Conservation (phyloP, 2,329 filamentous ascomycete genomes). For the Stemphylium beticola region DNA sequence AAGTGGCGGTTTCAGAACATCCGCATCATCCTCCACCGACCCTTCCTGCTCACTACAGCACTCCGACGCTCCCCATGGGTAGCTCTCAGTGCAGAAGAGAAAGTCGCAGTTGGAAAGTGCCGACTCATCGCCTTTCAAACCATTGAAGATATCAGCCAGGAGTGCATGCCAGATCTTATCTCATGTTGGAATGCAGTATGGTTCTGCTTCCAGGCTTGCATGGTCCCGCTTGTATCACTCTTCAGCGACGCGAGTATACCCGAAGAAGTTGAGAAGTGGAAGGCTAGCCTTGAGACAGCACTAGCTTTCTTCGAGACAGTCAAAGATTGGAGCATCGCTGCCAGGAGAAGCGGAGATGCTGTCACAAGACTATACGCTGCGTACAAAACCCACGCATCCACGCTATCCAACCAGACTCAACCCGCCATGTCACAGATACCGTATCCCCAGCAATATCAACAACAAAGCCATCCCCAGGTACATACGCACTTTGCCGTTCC, state of each 20-base stretch:
- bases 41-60: constrained; percentile 70
- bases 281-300: constrained; percentile 49
- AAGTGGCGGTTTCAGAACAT: constrained; percentile 83
- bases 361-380: constrained; percentile 52
- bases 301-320: constrained; percentile 53
- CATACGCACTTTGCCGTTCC: constrained; percentile 22
- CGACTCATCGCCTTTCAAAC: constrained; percentile 72
- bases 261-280: constrained; percentile 52
- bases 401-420: constrained; percentile 16
- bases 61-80: constrained; percentile 60
- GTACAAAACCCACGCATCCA: constrained; percentile 40
- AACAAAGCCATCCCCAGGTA: constrained; percentile 10
- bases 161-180: constrained; percentile 76
- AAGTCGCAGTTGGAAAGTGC: constrained; percentile 71
- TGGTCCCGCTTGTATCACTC: constrained; percentile 77
- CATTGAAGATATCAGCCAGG: constrained; percentile 73
- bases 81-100: constrained; percentile 66
- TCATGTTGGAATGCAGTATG: constrained; percentile 82
- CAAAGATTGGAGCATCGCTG: constrained; percentile 53
- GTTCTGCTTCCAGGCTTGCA: constrained; percentile 80
- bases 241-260: constrained; percentile 66
- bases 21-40: constrained; percentile 76
- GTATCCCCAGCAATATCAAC: constrained; percentile 15
- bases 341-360: constrained; percentile 52
- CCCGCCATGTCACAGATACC: constrained; percentile 20